A percentile compares a stretch with the other conserved stretches of the same genome.
phyloP scores from a whole-genome alignment of 768 basidiomycete species.

The Serendipita sp. region DNA sequence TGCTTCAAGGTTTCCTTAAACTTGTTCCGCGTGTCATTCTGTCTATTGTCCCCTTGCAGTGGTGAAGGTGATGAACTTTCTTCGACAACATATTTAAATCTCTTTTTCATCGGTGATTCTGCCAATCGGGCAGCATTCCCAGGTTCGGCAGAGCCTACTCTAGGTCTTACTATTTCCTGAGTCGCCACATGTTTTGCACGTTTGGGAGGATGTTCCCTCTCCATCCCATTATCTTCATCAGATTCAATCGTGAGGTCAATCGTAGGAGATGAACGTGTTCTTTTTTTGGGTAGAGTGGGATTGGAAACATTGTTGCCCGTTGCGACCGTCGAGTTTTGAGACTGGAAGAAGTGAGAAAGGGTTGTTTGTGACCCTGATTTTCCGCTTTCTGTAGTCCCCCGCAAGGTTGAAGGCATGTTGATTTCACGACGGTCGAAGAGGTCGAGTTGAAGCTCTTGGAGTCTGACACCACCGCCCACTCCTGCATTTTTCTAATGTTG shows the following conservation, averaged over 20 bases:
- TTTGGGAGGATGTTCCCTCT: slow-evolving; percentile 5
- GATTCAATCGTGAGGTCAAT: slow-evolving; percentile 41
- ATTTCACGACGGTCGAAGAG: background rate
- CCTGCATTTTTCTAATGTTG: background rate
- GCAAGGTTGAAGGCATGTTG: background rate
- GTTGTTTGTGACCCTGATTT: background rate
- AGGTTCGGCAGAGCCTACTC: slow-evolving; percentile 14
- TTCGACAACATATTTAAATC: background rate
- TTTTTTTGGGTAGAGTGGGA: background rate
- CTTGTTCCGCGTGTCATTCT: slow-evolving; percentile 20
- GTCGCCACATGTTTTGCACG: background rate
- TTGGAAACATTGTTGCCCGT: background rate
- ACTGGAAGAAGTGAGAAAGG: background rate
- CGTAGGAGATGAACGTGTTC: slow-evolving; percentile 9
- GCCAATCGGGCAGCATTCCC: slow-evolving; percentile 18
- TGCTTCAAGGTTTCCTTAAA: slow-evolving; percentile 12
- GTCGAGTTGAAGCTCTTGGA: background rate
- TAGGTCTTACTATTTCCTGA: slow-evolving; percentile 15
- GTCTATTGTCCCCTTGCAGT: background rate
- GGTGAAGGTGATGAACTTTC: background rate
- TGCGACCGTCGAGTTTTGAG: background rate
- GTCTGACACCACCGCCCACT: background rate
- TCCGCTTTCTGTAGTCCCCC: background rate
- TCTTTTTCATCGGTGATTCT: slow-evolving; percentile 3
- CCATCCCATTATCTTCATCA: slow-evolving; percentile 8